Percentiles rank a stretch among this genome's conserved stretches.
Evolutionary conservation across 208 protist species (phyloP).

Genomic region (Kentomonas sorsogonicus): DNA sequence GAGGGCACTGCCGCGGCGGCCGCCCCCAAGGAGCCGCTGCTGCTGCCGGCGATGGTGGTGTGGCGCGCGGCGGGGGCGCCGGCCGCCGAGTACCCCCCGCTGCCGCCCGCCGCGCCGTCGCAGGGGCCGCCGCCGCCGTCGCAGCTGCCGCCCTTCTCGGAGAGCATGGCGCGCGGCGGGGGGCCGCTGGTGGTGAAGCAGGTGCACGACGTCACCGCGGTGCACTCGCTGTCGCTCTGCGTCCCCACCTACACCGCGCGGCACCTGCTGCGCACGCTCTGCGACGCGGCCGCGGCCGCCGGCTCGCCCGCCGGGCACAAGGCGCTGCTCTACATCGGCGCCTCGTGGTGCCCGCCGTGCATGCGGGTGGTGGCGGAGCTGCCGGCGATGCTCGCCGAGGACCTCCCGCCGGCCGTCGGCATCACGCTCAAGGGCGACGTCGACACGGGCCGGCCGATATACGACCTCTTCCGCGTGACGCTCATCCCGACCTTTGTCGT

Average conservation of each 20-base stretch:
- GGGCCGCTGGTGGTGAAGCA: constrained; percentile 65
- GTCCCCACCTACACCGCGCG: constrained; percentile 59
- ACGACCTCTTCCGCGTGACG: constrained; percentile 63
- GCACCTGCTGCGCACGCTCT: constrained; percentile 49
- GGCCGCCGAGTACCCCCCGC: constrained; percentile 35
- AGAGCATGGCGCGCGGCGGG: constrained; percentile 28
- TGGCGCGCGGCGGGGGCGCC: constrained; percentile 28
- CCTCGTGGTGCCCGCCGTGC: constrained; percentile 83
- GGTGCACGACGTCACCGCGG: constrained; percentile 41
- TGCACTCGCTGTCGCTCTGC: constrained; percentile 62
- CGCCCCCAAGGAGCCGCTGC: constrained; percentile 15
- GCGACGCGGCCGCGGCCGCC: constrained; percentile 25
- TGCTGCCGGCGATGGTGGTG: constrained; percentile 32
- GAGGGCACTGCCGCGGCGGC: no score
- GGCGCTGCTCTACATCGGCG: constrained; percentile 58
- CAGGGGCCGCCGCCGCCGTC: constrained; percentile 17
- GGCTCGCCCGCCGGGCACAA: constrained; percentile 15
- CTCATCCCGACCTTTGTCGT: constrained; percentile 79
- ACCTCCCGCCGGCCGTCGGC: constrained; percentile 28
- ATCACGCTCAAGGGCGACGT: constrained; percentile 72
- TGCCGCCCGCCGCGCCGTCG: constrained; percentile 27
- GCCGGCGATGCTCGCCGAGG: constrained; percentile 42
- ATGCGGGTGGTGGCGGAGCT: constrained; percentile 61
- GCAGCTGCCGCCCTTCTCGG: constrained; percentile 18
- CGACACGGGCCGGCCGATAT: constrained; percentile 68